A percentile compares a stretch with the other conserved stretches of the same genome.
Evolutionary conservation across 495 filamentous ascomycete species (phyloP).

Genomic region (Tuber calosporum): DNA sequence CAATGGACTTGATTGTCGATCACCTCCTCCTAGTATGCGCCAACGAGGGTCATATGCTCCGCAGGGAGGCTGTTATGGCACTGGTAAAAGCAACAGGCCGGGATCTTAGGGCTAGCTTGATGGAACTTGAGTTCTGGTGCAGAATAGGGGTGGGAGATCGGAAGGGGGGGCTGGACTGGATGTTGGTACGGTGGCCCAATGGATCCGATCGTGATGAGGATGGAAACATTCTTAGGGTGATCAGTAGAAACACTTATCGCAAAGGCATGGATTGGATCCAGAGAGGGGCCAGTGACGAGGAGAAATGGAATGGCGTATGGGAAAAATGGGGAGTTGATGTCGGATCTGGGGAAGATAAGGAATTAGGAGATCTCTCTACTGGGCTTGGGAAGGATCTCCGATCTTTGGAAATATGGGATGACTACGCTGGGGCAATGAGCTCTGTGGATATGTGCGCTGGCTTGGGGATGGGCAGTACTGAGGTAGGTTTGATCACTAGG

Average conservation of each 20-base stretch:
- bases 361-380: slow-evolving; percentile 16
- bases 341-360: slow-evolving; percentile 41
- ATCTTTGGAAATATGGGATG: slow-evolving; percentile 32
- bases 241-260: slow-evolving; percentile 74
- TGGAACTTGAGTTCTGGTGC: slow-evolving; percentile 90
- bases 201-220: slow-evolving; percentile 60
- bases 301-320: slow-evolving; percentile 51
- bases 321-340: slow-evolving; percentile 54
- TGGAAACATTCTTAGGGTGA: slow-evolving; percentile 62
- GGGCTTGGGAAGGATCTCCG: neutral
- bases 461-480: slow-evolving; percentile 46
- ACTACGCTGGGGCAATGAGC: slow-evolving; percentile 47
- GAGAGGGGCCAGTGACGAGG: slow-evolving; percentile 44
- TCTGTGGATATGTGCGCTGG: slow-evolving; percentile 48
- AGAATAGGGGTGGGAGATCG: slow-evolving; percentile 90
- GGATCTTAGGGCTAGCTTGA: slow-evolving; percentile 76
- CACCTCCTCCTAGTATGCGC: slow-evolving; percentile 77
- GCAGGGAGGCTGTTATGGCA: slow-evolving; percentile 56
- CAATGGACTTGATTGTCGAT: slow-evolving; percentile 63
- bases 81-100: slow-evolving; percentile 60
- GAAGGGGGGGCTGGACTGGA: slow-evolving; percentile 84
- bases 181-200: slow-evolving; percentile 65
- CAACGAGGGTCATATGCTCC: slow-evolving; percentile 79
- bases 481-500: slow-evolving; percentile 23
- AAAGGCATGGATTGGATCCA: slow-evolving; percentile 69